Percentiles rank a stretch among this genome's conserved stretches.
Evolutionary conservation across 345 rosid genomes (phyloP).

Genomic region (Linum usitatissimum): DNA sequence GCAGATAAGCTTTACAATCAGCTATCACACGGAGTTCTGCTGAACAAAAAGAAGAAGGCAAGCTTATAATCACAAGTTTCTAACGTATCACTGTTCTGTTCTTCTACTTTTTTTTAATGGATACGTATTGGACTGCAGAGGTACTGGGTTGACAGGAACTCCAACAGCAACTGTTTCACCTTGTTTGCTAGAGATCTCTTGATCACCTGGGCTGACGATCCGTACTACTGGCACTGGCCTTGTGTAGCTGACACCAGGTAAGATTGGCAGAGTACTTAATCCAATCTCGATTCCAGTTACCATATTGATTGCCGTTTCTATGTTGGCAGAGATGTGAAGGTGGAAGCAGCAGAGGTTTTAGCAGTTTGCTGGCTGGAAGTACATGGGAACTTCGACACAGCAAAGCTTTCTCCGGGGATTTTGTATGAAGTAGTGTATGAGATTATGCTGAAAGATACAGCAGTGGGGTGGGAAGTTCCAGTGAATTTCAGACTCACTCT

Average conservation of each 20-base stretch:
- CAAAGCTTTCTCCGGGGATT: conserved; percentile 40
- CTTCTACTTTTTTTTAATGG: too few relatives aligned
- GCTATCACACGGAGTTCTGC: conserved; percentile 33
- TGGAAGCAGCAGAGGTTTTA: conserved; percentile 38
- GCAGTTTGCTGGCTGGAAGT: conserved; percentile 57
- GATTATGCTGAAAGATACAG: conserved; percentile 33
- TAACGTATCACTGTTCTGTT: too few relatives aligned
- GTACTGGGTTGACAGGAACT: conserved; percentile 41
- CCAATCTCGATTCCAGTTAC: not conserved
- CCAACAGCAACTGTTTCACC: conserved; percentile 45
- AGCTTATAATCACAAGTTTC: conserved; percentile 11
- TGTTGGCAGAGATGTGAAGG: conserved; percentile 19
- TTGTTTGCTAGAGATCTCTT: conserved; percentile 42
- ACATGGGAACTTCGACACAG: conserved; percentile 28
- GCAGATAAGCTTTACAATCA: conserved; percentile 22
- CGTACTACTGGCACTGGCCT: conserved; percentile 47
- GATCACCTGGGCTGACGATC: conserved; percentile 52
- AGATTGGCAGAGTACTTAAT: not conserved
- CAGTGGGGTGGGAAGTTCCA: conserved; percentile 47
- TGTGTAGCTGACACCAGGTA: conserved; percentile 23
- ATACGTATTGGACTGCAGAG: too few relatives aligned
- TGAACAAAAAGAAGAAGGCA: conserved; percentile 35
- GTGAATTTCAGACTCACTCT: conserved; percentile 36
- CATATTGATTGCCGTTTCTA: not conserved
- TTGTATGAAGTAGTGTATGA: conserved; percentile 36